Base-by-base conservation (phyloP, 129 eudicot species). In the Lactuca sativa region DNA sequence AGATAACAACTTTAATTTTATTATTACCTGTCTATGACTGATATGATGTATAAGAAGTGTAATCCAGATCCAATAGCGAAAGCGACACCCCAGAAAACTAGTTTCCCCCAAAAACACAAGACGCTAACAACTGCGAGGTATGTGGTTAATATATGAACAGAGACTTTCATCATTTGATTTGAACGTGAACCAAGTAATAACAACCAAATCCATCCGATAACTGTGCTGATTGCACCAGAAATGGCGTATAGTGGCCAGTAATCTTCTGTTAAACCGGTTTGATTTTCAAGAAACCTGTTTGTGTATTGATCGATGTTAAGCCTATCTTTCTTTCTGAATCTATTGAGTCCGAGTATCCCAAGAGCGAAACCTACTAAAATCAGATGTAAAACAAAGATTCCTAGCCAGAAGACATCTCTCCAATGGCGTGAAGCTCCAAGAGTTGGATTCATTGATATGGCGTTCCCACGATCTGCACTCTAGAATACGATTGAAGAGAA, bases 381-480 rank as follows among this genome's bases (percentile, higher is more conserved):
- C 82, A 95, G 16, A 78, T 95, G 99, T 38, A 67, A 66, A 64
- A 87, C 70, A 76, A 95, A 95, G 37, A 84, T 63, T 9, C 77
- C 82, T 17, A 90, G 77, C 99, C 99, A 95, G 81, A 95, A 90
- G 32, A 95, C 87, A 62, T 95, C 99, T 11, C 83, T 80, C 99
- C 99, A 95, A 74, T 67, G 91, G 16, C 99, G 95, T 54, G 97
- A 75, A 63, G 43, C 85, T 62, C 78, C 82, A 31, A 79, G 77
- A 57, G 82, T 69, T 37, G 78, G 66, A 31, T 72, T 83, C 58
- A 59, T 62, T 41, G 95, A 77, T 59, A 83, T 52, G 9, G 86
- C 71, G 65, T 70, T 81, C 54, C 81, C 82, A 31, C 85, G 72
- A 37, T 77, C 77, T 11, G 54, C 81, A 83, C 84, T 86, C 98